phyloP scores from a whole-genome alignment of 805 yeast species.

The Ogataea pini region DNA sequence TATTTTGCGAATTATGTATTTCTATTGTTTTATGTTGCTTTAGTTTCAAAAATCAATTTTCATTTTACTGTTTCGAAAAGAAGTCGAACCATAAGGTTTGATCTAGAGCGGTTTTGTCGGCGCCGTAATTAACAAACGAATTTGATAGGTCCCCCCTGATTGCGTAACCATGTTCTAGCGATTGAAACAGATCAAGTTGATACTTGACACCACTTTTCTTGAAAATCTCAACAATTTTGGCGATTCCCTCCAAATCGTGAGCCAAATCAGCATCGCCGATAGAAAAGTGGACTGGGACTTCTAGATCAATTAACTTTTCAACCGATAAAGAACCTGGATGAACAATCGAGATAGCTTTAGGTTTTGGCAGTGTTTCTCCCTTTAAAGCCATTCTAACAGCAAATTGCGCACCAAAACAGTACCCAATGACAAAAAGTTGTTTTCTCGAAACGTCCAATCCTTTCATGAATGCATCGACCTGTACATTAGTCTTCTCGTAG shows the following conservation, averaged over 20 bases:
- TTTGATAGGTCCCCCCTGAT: conserved; percentile 63
- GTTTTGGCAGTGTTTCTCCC: conserved; percentile 16
- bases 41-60: background rate
- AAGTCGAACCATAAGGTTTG: conserved; percentile 36
- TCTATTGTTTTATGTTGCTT: conserved; percentile 4
- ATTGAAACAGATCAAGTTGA: conserved; percentile 58
- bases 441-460: conserved; percentile 11
- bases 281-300: conserved; percentile 60
- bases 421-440: conserved; percentile 49
- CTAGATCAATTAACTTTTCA: conserved; percentile 59
- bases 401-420: conserved; percentile 78
- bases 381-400: conserved; percentile 50
- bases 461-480: conserved; percentile 2
- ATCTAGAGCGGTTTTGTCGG: conserved; percentile 56
- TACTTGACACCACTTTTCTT: conserved; percentile 53
- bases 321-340: conserved; percentile 71
- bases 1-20: conserved; percentile 2
- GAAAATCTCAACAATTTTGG: conserved; percentile 52
- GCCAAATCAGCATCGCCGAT: conserved; percentile 68
- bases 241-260: conserved; percentile 63
- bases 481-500: background rate
- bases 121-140: conserved; percentile 56
- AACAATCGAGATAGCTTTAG: conserved; percentile 65
- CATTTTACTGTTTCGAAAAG: background rate
- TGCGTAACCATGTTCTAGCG: conserved; percentile 72